phyloP scores from a whole-genome alignment of 2,329 filamentous ascomycete species.

The Ophiosphaerella herpotricha region DNA sequence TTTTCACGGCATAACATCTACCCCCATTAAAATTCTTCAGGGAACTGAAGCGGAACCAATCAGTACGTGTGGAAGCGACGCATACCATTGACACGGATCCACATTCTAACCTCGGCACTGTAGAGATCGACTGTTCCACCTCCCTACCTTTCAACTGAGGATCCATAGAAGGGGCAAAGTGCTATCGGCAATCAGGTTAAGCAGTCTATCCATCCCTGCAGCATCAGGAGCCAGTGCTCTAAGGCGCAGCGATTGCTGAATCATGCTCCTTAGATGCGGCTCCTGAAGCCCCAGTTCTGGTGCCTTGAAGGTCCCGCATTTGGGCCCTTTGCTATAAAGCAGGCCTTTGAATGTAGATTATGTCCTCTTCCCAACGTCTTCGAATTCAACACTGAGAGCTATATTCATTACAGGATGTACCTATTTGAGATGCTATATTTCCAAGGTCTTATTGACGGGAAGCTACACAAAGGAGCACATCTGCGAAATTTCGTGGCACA shows the following conservation, averaged over 20 bases:
- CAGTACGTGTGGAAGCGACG: conserved; percentile 9
- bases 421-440: neutral
- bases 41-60: conserved; percentile 14
- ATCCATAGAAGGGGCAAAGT: neutral
- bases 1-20: conserved; percentile 17
- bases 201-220: neutral
- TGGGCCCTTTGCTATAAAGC: neutral
- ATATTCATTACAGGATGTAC: neutral
- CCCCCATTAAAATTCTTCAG: conserved; percentile 15
- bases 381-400: neutral
- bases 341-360: neutral
- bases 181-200: neutral
- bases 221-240: neutral
- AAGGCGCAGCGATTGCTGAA: neutral
- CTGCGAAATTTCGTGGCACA: neutral
- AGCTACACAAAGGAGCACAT: neutral
- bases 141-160: neutral
- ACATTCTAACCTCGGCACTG: conserved; percentile 9
- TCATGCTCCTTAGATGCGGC: neutral
- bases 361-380: neutral
- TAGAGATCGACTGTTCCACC: conserved; percentile 6
- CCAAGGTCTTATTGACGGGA: neutral
- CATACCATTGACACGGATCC: conserved; percentile 6
- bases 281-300: neutral
- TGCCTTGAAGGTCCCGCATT: neutral